Evolutionary conservation across 768 basidiomycete species (phyloP).

Genomic region (Roridomyces roridus): DNA sequence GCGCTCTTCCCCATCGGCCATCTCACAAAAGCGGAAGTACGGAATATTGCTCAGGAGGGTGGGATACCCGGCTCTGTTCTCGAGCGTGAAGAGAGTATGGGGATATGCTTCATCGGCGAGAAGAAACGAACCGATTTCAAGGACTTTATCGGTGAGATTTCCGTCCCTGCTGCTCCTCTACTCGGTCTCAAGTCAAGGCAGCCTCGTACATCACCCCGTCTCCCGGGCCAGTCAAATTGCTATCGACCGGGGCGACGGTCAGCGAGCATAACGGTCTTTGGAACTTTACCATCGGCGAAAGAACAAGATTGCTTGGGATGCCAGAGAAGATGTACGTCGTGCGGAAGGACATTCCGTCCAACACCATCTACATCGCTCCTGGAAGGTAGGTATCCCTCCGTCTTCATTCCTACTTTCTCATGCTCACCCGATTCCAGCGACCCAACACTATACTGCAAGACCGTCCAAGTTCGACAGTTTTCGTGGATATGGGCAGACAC

Average conservation of each 20-base stretch:
- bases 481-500: slow-evolving; percentile 79
- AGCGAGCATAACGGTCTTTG: slow-evolving; percentile 79
- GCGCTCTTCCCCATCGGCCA: slow-evolving; percentile 81
- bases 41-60: slow-evolving; percentile 70
- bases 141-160: slow-evolving; percentile 54
- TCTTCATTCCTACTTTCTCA: background rate
- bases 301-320: slow-evolving; percentile 70
- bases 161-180: background rate
- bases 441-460: slow-evolving; percentile 57
- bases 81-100: slow-evolving; percentile 85
- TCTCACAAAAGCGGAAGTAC: slow-evolving; percentile 73
- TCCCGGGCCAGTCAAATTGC: slow-evolving; percentile 72
- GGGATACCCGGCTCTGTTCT: slow-evolving; percentile 66
- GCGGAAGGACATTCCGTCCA: slow-evolving; percentile 64
- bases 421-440: slow-evolving; percentile 46
- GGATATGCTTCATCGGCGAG: slow-evolving; percentile 93
- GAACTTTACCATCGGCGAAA: slow-evolving; percentile 87
- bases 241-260: slow-evolving; percentile 56
- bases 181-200: slow-evolving; percentile 35
- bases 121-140: slow-evolving; percentile 40
- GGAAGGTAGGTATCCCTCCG: slow-evolving; percentile 54
- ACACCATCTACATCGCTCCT: slow-evolving; percentile 79
- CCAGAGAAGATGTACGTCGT: slow-evolving; percentile 72
- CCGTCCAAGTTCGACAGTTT: slow-evolving; percentile 56
- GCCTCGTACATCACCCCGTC: slow-evolving; percentile 78